Evolutionary conservation across 2,329 filamentous ascomycete species (phyloP), one percentile per base, ranked within the genome.

Genomic region (Colletotrichum agaves): DNA sequence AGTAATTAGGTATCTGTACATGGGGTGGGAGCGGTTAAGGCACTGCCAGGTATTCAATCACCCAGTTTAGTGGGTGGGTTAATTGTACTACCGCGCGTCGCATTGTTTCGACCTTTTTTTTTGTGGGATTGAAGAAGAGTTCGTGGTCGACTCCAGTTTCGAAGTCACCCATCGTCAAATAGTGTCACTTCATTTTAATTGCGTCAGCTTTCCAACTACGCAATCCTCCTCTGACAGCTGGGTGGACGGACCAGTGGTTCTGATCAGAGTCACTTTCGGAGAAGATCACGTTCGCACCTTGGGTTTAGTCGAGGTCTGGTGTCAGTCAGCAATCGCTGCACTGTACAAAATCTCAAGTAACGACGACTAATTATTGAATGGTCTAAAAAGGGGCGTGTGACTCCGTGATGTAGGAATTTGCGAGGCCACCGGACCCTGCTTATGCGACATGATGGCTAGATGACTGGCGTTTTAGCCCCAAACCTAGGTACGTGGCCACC

Each of bases 331-430:
- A 27, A 27, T 27, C 27, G 27, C 27, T 27, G 27, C 27, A 35
- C 47, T 44, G 39, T 43, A 31, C 39, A 59, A 47, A 17, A 43
- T 59, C 56, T 59, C 56, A 27, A 37, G 37, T 27, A 21, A 46
- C 13, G 15, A 8, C 13, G 43, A 37, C 31, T 31, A 21, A 17
- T 6, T 35, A 19, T 4, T 17, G 11, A 17, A 49, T 59, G 56
- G 35, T 37, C 31, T 43, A 35, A 37, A 13, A 19, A 27, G 15
- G 27, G 31, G 21, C 31, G 41, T 49, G 43, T 23, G 52, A 56
- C 37, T 41, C n/a, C 19, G 21, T 39, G 50, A 31, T 19, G 17
- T 56, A 17, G 10, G 33, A 23, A 31, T n/a, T 33, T 39, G 17
- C 15, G 23, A 23, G 33, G 23, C 47, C 21, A 27, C 47, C 12